Conservation (phyloP, 108 stramenopile genomes). For the Skeletonema tropicum region DNA sequence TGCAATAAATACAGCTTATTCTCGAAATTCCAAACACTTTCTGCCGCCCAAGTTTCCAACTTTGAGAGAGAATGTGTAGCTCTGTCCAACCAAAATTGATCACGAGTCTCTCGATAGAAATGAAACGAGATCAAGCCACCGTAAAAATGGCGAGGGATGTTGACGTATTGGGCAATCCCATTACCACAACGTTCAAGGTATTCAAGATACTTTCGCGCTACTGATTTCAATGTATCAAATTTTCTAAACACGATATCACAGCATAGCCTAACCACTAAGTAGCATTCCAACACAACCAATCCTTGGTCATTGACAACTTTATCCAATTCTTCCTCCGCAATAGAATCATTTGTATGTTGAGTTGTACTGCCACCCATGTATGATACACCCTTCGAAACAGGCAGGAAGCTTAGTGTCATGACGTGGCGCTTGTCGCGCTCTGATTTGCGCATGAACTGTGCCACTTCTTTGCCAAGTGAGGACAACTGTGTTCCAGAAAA, state of each 20-base stretch:
- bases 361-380: no score
- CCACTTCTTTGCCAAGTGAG: conserved; percentile 1
- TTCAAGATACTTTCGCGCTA: not conserved
- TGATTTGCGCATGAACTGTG: not conserved
- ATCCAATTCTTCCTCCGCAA: not conserved
- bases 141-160: conserved; percentile 9
- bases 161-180: not conserved
- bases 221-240: not conserved
- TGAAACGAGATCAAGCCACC: conserved; percentile 8
- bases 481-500: conserved; percentile 2
- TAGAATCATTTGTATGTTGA: no score
- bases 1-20: conserved; percentile 9
- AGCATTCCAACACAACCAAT: not conserved
- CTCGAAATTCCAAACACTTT: conserved; percentile 16
- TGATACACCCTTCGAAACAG: not conserved
- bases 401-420: not conserved
- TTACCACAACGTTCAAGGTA: not conserved
- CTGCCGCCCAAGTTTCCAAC: conserved; percentile 8
- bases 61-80: not conserved
- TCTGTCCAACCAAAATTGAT: conserved; percentile 8
- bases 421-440: not conserved
- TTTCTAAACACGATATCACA: conserved; percentile 3
- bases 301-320: not conserved
- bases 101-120: conserved; percentile 4
- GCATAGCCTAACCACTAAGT: not conserved